Evolutionary conservation across 208 protist genomes (phyloP), one percentile per base, ranked within the genome.

Genomic region (Acanthamoeba castellanii): DNA sequence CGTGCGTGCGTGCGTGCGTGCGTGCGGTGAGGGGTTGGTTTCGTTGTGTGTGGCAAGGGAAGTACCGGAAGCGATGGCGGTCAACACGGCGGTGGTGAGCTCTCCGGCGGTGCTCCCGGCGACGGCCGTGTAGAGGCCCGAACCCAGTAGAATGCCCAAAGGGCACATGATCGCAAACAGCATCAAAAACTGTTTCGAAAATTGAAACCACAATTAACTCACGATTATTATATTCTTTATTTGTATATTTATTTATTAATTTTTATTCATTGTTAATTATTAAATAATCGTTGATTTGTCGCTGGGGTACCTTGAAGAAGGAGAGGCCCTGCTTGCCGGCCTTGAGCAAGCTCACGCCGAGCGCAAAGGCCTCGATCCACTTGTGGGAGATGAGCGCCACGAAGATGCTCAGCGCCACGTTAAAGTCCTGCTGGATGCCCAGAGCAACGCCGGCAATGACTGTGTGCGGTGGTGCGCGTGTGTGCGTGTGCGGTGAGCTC

Each of bases 371-470:
- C 30, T 74, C 85, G 34, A 74, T 74, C 85, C 85, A 92, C 61
- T 92, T 92, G 59, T 92, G 85, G 3, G 85, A 92, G 27, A 92
- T 74, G 52, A 92, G 52, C 16, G 85, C 85, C 5, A 92, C 34
- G 34, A 66, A 92, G 59, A 92, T 74, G 85, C 59, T 45, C 52
- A 92, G 34, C 20, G 85, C 85, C 34, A 74, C 61, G 34, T 92
- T 32, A 9, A 92, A 74, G 34, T 74, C 61, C 61, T 66, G 85
- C 61, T 92, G 85, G 11, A 92, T 66, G n/a, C 85, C 85, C 8
- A 92, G 59, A 4, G 85, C 61, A 4, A 92, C 61, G 2, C 85
- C 85, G 16, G 85, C 52, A 27, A 92, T 66, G 52, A 74, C 52
- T 92, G 59, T 37, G n/a, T 22, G 25, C 37, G 47, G 13, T 13